A percentile compares a stretch with the other conserved stretches of the same genome.
phyloP scores from a whole-genome alignment of 179 eudicot species.

The Silene coronaria region DNA sequence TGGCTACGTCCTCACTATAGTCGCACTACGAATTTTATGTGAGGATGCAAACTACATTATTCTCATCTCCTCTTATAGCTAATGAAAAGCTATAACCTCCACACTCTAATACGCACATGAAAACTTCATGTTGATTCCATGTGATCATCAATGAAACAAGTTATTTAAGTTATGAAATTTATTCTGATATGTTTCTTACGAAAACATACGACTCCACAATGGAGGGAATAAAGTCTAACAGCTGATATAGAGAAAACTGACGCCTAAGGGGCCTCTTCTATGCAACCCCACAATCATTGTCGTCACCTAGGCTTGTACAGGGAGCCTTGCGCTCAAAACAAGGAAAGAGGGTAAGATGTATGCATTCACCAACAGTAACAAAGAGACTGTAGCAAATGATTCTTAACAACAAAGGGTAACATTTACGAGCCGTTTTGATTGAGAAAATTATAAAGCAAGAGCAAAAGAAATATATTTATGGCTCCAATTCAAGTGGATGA shows the following conservation, averaged over 20 bases:
- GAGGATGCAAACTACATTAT: too few relatives aligned
- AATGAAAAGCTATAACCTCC: too few relatives aligned
- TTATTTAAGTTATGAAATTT: too few relatives aligned
- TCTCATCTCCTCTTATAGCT: too few relatives aligned
- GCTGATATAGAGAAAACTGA: background rate
- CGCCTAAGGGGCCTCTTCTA: background rate
- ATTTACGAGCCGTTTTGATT: background rate
- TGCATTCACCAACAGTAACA: background rate
- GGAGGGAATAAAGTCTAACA: too few relatives aligned
- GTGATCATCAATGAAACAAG: too few relatives aligned
- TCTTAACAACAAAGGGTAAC: background rate
- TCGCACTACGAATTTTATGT: too few relatives aligned
- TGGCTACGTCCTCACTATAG: too few relatives aligned
- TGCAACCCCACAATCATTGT: background rate
- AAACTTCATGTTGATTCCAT: too few relatives aligned
- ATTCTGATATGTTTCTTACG: too few relatives aligned
- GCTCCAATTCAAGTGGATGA: background rate
- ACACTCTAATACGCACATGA: too few relatives aligned
- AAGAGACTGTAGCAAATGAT: background rate
- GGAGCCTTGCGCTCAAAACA: background rate
- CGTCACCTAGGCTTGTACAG: background rate
- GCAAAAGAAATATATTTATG: background rate
- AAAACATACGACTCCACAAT: too few relatives aligned
- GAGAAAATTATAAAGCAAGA: background rate
- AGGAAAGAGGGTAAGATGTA: background rate